A percentile compares a stretch with the other conserved stretches of the same genome.
These are phyloP conservation scores for Aureobasidium sp. DNA, from an alignment of 2,329 filamentous ascomycete genomes.

Conservation along the genomic window DNA sequence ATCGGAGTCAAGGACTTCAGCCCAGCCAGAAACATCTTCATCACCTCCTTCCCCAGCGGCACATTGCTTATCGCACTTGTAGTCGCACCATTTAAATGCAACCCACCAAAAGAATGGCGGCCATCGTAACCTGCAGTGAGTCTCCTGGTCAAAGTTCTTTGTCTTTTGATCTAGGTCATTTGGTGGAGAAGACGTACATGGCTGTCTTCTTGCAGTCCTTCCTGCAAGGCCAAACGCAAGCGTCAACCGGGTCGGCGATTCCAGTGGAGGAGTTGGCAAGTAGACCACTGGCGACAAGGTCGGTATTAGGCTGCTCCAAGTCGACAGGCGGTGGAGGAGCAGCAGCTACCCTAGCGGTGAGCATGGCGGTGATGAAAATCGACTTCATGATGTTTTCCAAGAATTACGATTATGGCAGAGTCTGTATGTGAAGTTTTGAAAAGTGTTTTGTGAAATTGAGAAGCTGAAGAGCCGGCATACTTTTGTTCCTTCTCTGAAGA, in stretches of 20 bases:
- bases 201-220: not conserved
- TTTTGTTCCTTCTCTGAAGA: not conserved
- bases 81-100: too few relatives aligned
- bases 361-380: not conserved
- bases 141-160: too few relatives aligned
- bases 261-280: not conserved
- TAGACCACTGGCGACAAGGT: not conserved
- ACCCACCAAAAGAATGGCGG: too few relatives aligned
- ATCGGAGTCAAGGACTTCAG: not conserved
- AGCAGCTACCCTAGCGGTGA: not conserved
- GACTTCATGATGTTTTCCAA: not conserved
- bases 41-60: not conserved
- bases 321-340: not conserved
- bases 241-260: not conserved
- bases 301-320: not conserved
- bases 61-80: too few relatives aligned
- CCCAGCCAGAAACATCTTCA: not conserved
- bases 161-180: not conserved
- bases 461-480: not conserved
- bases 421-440: not conserved
- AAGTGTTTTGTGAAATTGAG: not conserved
- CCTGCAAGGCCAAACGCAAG: not conserved
- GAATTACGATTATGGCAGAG: not conserved
- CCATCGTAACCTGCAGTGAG: too few relatives aligned
- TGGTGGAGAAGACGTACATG: not conserved